A percentile compares a stretch with the other conserved stretches of the same genome.
phyloP scores from a whole-genome alignment of 31 red algal species.

The Asparagopsis taxiformis region DNA sequence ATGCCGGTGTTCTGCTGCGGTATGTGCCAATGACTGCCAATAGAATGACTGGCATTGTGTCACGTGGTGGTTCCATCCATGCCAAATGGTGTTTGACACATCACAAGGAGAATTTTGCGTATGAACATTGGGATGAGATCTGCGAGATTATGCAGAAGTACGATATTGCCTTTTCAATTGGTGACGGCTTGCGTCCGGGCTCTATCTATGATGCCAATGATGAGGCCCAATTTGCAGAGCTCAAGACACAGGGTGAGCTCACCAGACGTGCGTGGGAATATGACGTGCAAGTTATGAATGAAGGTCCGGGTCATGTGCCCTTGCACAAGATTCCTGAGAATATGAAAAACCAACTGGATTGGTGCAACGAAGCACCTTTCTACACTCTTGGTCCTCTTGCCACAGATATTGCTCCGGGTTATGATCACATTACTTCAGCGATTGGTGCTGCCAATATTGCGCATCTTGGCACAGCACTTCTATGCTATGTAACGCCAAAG shows the following conservation, averaged over 20 bases:
- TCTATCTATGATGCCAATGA: constrained; percentile 99
- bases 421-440: constrained; percentile 99
- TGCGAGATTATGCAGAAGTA: constrained; percentile 97
- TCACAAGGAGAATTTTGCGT: constrained; percentile 99
- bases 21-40: constrained; percentile 96
- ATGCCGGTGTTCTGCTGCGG: constrained; percentile 94
- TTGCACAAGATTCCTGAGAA: constrained; percentile 99
- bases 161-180: constrained; percentile 98
- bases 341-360: constrained; percentile 98
- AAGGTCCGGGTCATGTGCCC: constrained; percentile 99
- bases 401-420: constrained; percentile 97
- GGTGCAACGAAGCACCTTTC: constrained; percentile 98
- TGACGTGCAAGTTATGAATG: constrained; percentile 99
- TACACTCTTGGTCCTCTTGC: constrained; percentile 97
- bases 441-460: constrained; percentile 99
- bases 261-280: constrained; percentile 98
- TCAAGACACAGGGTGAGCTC: constrained; percentile 98
- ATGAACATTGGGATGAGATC: constrained; percentile 99
- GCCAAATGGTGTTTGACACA: constrained; percentile 99
- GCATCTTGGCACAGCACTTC: constrained; percentile 83
- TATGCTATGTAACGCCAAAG: constrained; percentile 99
- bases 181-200: constrained; percentile 97
- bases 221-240: constrained; percentile 98
- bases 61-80: constrained; percentile 97
- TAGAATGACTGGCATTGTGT: constrained; percentile 99